phyloP scores from a whole-genome alignment of 2,329 filamentous ascomycete genomes.

The Fonsecaea monophora region DNA sequence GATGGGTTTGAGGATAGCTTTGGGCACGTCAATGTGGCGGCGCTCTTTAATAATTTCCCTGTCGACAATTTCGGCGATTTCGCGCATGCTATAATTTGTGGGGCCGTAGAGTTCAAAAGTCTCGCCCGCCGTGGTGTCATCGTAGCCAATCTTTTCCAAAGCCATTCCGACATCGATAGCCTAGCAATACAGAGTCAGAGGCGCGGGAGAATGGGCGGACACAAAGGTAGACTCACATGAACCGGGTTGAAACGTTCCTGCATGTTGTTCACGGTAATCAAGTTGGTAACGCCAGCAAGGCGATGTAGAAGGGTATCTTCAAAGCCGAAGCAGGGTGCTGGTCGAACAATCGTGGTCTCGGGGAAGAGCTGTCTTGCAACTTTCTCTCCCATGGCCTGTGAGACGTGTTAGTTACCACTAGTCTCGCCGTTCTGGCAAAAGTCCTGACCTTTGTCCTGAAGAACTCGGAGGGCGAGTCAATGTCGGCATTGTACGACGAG shows the following conservation, averaged over 20 bases:
- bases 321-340: constrained; percentile 91
- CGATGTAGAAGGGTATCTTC: constrained; percentile 91
- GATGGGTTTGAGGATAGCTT: constrained; percentile 75
- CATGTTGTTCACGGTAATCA: constrained; percentile 93
- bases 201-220: background rate
- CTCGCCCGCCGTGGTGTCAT: constrained; percentile 86
- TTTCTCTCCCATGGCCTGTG: constrained; percentile 76
- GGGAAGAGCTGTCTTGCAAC: constrained; percentile 89
- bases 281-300: constrained; percentile 78
- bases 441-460: constrained; percentile 78
- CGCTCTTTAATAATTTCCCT: constrained; percentile 89
- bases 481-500: constrained; percentile 88
- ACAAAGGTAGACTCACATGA: constrained; percentile 67
- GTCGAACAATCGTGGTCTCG: constrained; percentile 94
- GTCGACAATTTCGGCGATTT: constrained; percentile 88
- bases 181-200: constrained; percentile 51
- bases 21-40: constrained; percentile 89
- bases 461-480: constrained; percentile 83
- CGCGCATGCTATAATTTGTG: constrained; percentile 85
- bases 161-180: constrained; percentile 88
- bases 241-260: constrained; percentile 89
- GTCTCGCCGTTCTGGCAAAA: constrained; percentile 25
- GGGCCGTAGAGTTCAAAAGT: constrained; percentile 96
- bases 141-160: constrained; percentile 86
- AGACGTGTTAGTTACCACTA: constrained; percentile 6